Evolutionary conservation across 2,329 filamentous ascomycete species (phyloP).

Genomic region (Diaporthe caulivora): DNA sequence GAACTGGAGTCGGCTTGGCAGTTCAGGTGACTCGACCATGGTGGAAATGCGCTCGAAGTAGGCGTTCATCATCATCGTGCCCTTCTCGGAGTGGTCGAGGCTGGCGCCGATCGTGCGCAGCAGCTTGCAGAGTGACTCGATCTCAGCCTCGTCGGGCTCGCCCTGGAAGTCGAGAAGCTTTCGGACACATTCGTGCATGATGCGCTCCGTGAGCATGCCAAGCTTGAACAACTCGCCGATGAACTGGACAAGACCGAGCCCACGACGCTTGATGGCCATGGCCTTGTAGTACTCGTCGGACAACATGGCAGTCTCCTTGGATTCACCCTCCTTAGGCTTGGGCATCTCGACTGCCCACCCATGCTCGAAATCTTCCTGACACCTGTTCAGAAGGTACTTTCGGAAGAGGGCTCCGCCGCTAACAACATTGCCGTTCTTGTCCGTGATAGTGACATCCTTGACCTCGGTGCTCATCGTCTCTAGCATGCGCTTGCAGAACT

Average conservation of each 20-base stretch:
- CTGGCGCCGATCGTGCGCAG: slow-evolving; percentile 91
- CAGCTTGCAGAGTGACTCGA: slow-evolving; percentile 95
- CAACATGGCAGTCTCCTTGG: slow-evolving; percentile 81
- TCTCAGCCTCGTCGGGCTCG: slow-evolving; percentile 92
- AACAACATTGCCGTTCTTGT: slow-evolving; percentile 89
- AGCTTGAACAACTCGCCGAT: slow-evolving; percentile 99
- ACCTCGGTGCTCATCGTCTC: slow-evolving; percentile 95
- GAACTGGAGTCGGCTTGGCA: slow-evolving; percentile 91
- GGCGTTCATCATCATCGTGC: slow-evolving; percentile 86
- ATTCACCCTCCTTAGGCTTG: slow-evolving; percentile 76
- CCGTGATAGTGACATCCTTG: slow-evolving; percentile 92
- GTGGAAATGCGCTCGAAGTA: slow-evolving; percentile 92
- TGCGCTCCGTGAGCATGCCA: slow-evolving; percentile 97
- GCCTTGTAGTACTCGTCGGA: slow-evolving; percentile 97
- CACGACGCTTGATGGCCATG: slow-evolving; percentile 94
- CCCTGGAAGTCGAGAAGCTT: slow-evolving; percentile 97
- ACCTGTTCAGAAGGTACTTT: slow-evolving; percentile 98
- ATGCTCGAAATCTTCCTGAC: slow-evolving; percentile 98
- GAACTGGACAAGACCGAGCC: slow-evolving; percentile 98
- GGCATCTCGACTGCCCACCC: slow-evolving; percentile 95
- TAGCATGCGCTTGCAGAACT: slow-evolving; percentile 97
- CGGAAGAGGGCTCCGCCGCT: slow-evolving; percentile 95
- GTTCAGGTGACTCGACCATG: slow-evolving; percentile 82
- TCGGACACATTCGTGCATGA: slow-evolving; percentile 99
- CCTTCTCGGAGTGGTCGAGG: slow-evolving; percentile 86